These are phyloP conservation scores for Myxozyma neglecta DNA, from an alignment of 805 yeast species.

Conservation along the genomic window DNA sequence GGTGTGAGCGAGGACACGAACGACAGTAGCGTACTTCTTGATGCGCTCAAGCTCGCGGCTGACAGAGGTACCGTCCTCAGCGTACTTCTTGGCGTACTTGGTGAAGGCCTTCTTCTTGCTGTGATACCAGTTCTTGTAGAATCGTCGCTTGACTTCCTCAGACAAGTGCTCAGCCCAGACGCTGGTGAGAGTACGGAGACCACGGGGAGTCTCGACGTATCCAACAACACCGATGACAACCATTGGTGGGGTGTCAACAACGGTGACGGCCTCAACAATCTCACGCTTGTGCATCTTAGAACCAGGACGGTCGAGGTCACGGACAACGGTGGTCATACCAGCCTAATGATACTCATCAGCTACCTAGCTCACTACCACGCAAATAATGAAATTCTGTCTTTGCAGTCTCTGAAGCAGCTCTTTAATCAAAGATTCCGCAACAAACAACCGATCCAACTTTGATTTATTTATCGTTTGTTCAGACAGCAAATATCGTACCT, in stretches of 20 bases:
- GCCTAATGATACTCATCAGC: slow-evolving; percentile 49
- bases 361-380: background rate
- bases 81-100: slow-evolving; percentile 98
- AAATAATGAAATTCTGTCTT: background rate
- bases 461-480: background rate
- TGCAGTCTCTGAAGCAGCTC: too few species aligned
- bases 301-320: slow-evolving; percentile 99
- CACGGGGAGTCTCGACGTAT: slow-evolving; percentile 99
- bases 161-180: slow-evolving; percentile 99
- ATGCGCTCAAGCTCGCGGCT: slow-evolving; percentile 98
- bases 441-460: background rate
- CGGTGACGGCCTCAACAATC: slow-evolving; percentile 98
- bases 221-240: slow-evolving; percentile 99
- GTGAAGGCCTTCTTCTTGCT: slow-evolving; percentile 99
- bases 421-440: too few species aligned
- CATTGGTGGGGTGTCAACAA: slow-evolving; percentile 98
- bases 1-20: slow-evolving; percentile 99
- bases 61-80: slow-evolving; percentile 69
- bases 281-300: slow-evolving; percentile 99
- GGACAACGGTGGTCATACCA: slow-evolving; percentile 99
- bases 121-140: slow-evolving; percentile 99
- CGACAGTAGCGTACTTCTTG: slow-evolving; percentile 96
- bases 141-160: slow-evolving; percentile 99
- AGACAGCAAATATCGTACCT: slow-evolving; percentile 34
- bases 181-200: slow-evolving; percentile 98